phyloP scores from a whole-genome alignment of 495 filamentous ascomycete species.

The Hypoxylon perforatum region DNA sequence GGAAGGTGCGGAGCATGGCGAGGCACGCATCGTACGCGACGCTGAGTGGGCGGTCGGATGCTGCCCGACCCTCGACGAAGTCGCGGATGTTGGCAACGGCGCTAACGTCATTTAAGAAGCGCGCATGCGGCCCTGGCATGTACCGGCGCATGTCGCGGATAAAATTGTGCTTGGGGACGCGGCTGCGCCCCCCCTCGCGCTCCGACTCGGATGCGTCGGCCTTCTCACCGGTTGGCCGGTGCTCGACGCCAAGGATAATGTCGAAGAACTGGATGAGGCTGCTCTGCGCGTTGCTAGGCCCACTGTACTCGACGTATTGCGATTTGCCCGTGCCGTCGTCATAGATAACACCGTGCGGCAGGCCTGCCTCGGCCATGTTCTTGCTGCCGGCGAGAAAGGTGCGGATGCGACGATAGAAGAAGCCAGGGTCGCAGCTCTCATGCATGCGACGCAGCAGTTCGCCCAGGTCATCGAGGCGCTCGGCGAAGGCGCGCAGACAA shows the following conservation, averaged over 20 bases:
- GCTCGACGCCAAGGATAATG: conserved; percentile 88
- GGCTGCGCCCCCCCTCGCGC: conserved; percentile 62
- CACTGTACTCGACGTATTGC: conserved; percentile 80
- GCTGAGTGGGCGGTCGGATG: conserved; percentile 70
- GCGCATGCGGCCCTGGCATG: conserved; percentile 93
- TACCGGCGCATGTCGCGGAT: conserved; percentile 96
- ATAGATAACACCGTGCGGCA: conserved; percentile 88
- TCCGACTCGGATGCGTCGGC: conserved; percentile 57
- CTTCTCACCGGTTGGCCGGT: conserved; percentile 87
- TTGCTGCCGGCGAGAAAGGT: conserved; percentile 95
- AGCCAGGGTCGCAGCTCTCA: conserved; percentile 89
- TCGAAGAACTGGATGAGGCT: conserved; percentile 97
- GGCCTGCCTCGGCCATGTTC: conserved; percentile 93
- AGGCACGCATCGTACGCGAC: conserved; percentile 92
- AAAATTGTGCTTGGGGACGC: conserved; percentile 82
- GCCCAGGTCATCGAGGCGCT: conserved; percentile 85
- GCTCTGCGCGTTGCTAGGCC: conserved; percentile 95
- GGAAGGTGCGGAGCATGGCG: conserved; percentile 86
- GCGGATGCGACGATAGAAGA: conserved; percentile 93
- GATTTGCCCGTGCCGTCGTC: conserved; percentile 76
- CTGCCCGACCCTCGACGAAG: conserved; percentile 74
- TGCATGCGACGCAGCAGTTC: conserved; percentile 83
- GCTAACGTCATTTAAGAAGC: conserved; percentile 84
- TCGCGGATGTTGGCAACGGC: conserved; percentile 87
- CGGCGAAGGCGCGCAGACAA: conserved; percentile 80